A percentile compares a stretch with the other conserved stretches of the same genome.
Evolutionary conservation across 768 basidiomycete species (phyloP).

Genomic region (Rhodotorula paludigena): DNA sequence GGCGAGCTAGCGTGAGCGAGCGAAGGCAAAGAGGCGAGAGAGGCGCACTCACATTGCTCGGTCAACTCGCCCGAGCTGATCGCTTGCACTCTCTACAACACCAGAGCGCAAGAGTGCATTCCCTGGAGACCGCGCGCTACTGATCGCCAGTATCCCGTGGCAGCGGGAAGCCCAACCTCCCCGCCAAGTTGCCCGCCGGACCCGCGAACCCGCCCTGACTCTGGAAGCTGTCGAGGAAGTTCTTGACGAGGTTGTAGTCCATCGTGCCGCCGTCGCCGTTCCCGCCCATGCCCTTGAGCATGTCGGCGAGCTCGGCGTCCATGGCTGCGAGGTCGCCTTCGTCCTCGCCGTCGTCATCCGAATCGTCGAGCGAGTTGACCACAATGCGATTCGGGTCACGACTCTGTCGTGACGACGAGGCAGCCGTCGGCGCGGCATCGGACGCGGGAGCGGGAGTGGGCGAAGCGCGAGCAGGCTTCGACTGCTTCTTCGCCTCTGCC

Average conservation of each 20-base stretch:
- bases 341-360: conserved; percentile 44
- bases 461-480: conserved; percentile 4
- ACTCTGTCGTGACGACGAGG: conserved; percentile 42
- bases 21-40: no score
- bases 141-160: conserved; percentile 58
- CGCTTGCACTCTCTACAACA: no score
- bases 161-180: conserved; percentile 68
- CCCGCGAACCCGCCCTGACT: conserved; percentile 83
- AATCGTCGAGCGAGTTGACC: conserved; percentile 32
- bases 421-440: conserved; percentile 22
- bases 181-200: conserved; percentile 83
- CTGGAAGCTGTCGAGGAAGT: conserved; percentile 93
- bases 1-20: no score
- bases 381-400: conserved; percentile 12
- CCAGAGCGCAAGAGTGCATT: no score
- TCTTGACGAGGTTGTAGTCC: conserved; percentile 91
- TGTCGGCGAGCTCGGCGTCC: conserved; percentile 63
- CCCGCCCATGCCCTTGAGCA: conserved; percentile 50
- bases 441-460: not conserved
- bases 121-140: no score
- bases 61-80: no score
- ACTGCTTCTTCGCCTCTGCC: conserved; percentile 40
- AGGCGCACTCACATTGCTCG: no score
- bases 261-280: conserved; percentile 50
- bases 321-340: conserved; percentile 60